Evolutionary conservation across 176 grass and related monocot species (phyloP).

Genomic region (Carex littledalei): DNA sequence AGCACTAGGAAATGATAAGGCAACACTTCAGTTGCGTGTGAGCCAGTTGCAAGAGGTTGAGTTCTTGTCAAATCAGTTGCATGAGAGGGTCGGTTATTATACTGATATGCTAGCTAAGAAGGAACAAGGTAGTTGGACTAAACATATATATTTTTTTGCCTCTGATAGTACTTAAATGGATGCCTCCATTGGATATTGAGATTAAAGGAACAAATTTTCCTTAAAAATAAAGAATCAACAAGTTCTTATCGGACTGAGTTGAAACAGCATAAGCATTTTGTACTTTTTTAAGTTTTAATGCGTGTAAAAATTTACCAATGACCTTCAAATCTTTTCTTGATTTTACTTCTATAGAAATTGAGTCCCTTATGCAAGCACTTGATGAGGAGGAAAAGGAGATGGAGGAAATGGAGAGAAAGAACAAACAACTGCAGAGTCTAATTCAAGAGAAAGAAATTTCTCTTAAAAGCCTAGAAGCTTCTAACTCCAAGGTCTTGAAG

Average conservation of each 20-base stretch:
- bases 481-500: conserved; percentile 53
- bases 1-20: conserved; percentile 57
- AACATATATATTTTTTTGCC: background rate
- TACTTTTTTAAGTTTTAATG: background rate
- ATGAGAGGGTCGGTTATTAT: conserved; percentile 52
- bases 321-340: conserved; percentile 10
- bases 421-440: conserved; percentile 48
- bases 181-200: background rate
- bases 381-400: conserved; percentile 95
- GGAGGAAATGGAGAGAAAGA: conserved; percentile 67
- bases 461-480: conserved; percentile 70
- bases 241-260: background rate
- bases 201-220: background rate
- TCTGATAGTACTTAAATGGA: background rate
- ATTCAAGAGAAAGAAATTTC: conserved; percentile 65
- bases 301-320: background rate
- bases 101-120: conserved; percentile 71
- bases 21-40: conserved; percentile 43
- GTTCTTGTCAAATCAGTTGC: conserved; percentile 43
- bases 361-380: conserved; percentile 92
- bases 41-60: conserved; percentile 56
- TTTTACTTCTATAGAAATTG: conserved; percentile 60
- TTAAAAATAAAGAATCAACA: background rate
- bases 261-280: conserved; percentile 13
- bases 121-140: conserved; percentile 61